Conservation (phyloP, 2,329 filamentous ascomycete species). For the Helotiales sp. region DNA sequence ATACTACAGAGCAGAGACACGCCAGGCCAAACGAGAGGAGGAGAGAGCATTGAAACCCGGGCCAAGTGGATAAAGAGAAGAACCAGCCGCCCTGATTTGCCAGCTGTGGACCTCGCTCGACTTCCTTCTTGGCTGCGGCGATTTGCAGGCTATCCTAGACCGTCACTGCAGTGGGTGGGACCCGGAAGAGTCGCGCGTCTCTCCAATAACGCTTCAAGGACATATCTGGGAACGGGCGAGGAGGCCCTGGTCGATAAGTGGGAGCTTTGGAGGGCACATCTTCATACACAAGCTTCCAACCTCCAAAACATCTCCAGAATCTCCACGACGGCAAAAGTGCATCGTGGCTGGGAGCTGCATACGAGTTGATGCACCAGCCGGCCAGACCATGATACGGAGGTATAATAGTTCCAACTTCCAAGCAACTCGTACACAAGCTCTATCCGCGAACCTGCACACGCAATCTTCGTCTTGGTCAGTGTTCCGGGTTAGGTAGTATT, state of each 20-base stretch:
- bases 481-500: slow-evolving; percentile 12
- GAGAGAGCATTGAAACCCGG: slow-evolving; percentile 15
- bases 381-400: neutral
- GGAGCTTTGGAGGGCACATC: no score
- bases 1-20: no score
- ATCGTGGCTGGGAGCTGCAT: slow-evolving; percentile 1
- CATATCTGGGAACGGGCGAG: slow-evolving; percentile 2
- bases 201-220: slow-evolving; percentile 9
- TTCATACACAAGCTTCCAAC: neutral
- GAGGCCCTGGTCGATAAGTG: neutral
- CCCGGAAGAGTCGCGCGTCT: slow-evolving; percentile 4
- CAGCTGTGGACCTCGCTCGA: slow-evolving; percentile 5
- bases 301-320: neutral
- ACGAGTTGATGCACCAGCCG: slow-evolving; percentile 8
- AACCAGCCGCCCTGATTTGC: slow-evolving; percentile 5
- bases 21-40: slow-evolving; percentile 7
- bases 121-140: slow-evolving; percentile 7
- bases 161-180: neutral
- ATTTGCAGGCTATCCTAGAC: neutral
- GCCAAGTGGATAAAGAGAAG: slow-evolving; percentile 10
- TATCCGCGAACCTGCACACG: slow-evolving; percentile 8
- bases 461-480: slow-evolving; percentile 19
- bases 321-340: neutral
- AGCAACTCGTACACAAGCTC: neutral
- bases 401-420: slow-evolving; percentile 10